Evolutionary conservation across 306 rosid genomes (phyloP).

Genomic region (Rubus idaeus): DNA sequence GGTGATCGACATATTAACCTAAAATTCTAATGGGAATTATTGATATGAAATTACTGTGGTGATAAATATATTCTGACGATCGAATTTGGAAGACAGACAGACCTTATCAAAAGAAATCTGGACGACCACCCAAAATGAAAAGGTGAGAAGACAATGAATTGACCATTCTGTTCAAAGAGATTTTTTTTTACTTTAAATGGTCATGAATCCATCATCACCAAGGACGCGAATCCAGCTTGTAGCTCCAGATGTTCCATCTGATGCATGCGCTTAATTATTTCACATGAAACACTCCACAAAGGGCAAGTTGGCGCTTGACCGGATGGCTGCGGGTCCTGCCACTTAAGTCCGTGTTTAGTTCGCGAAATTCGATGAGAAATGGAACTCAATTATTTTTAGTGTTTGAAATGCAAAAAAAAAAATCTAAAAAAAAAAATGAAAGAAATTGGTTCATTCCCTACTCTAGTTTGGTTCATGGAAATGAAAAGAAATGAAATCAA

Average conservation of each 20-base stretch:
- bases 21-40: not conserved
- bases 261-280: not conserved
- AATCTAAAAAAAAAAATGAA: no score
- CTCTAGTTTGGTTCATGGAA: no score
- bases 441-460: no score
- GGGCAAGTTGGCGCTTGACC: no score
- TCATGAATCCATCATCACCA: not conserved
- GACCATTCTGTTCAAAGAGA: conserved; percentile 5
- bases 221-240: conserved; percentile 3
- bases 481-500: no score
- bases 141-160: conserved; percentile 14
- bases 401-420: no score
- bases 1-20: not conserved
- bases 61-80: not conserved
- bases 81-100: conserved; percentile 12
- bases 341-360: no score
- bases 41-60: not conserved
- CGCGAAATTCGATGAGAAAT: no score
- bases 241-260: not conserved
- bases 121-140: conserved; percentile 19
- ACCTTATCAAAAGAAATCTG: conserved; percentile 30
- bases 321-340: no score
- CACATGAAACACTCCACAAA: not conserved
- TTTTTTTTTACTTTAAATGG: not conserved
- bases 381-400: no score